Conservation (phyloP, 1,139 yeast genomes). For the Pichia kudriavzevii region DNA sequence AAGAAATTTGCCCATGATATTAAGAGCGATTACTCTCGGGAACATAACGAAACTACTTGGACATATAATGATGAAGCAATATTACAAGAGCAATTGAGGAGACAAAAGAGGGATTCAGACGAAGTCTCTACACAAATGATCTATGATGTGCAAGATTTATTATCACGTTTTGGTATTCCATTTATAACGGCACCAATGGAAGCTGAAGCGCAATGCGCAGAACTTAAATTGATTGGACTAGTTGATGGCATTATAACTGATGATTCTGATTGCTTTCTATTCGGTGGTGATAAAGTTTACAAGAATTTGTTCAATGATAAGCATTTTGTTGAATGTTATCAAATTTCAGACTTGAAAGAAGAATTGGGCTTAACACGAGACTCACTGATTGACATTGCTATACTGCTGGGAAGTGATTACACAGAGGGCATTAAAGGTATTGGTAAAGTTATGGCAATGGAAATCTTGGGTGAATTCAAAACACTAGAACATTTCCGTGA, state of each 20-base stretch:
- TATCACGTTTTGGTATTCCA: constrained; percentile 86
- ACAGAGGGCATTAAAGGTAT: constrained; percentile 87
- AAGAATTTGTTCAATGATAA: constrained; percentile 94
- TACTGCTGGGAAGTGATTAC: constrained; percentile 85
- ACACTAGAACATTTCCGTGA: constrained; percentile 36
- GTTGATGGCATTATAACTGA: constrained; percentile 97
- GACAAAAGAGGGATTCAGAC: constrained; percentile 80
- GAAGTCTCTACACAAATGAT: constrained; percentile 86
- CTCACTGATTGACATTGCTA: constrained; percentile 69
- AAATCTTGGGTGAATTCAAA: constrained; percentile 81
- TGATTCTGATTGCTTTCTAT: constrained; percentile 92
- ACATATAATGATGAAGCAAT: constrained; percentile 44
- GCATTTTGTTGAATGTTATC: constrained; percentile 84
- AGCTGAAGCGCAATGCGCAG: constrained; percentile 98
- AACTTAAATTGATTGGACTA: constrained; percentile 50
- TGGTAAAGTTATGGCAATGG: constrained; percentile 91
- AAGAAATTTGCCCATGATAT: constrained; percentile 42
- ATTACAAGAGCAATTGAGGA: constrained; percentile 52
- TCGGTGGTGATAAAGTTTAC: constrained; percentile 82
- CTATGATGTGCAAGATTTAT: constrained; percentile 78
- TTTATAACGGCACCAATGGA: constrained; percentile 95
- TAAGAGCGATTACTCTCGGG: constrained; percentile 18
- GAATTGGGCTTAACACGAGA: constrained; percentile 60
- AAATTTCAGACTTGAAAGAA: constrained; percentile 47
- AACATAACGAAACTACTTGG: constrained; percentile 31